phyloP scores from a whole-genome alignment of 768 basidiomycete genomes.

The Strobilomyces dryophilus region DNA sequence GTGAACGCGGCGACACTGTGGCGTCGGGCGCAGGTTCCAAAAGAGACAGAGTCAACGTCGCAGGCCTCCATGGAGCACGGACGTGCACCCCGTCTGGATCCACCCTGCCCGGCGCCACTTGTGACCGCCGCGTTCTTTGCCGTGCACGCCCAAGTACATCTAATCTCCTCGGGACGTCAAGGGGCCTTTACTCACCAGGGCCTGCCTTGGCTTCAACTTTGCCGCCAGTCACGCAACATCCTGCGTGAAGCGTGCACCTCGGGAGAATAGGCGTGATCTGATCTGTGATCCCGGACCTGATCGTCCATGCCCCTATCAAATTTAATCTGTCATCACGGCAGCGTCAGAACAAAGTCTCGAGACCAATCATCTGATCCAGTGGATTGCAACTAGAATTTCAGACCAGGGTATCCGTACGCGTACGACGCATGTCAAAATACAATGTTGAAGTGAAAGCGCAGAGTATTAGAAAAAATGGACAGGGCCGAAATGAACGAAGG shows the following conservation, averaged over 20 bases:
- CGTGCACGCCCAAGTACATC: neutral
- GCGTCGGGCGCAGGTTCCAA: too few relatives aligned
- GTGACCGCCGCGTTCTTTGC: neutral
- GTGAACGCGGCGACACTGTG: too few relatives aligned
- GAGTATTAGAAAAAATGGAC: neutral
- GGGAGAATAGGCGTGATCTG: constrained; percentile 19
- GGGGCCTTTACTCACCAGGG: constrained; percentile 12
- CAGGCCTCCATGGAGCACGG: neutral
- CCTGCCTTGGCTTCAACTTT: constrained; percentile 3
- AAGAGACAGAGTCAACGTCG: too few relatives aligned
- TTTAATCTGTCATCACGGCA: neutral
- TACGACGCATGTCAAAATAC: constrained; percentile 15
- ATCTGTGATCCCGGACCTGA: constrained; percentile 31
- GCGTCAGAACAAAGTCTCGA: neutral
- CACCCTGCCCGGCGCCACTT: neutral
- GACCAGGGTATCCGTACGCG: constrained; percentile 15
- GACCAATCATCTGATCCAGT: neutral
- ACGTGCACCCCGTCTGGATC: neutral
- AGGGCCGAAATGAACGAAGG: constrained; percentile 5
- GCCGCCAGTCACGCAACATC: constrained; percentile 1
- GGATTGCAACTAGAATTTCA: constrained; percentile 5
- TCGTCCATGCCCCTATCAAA: constrained; percentile 26
- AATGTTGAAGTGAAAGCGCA: neutral
- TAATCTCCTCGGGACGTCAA: constrained; percentile 9
- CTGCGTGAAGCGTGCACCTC: constrained; percentile 23